These are phyloP conservation scores for Pisolithus orientalis DNA, from an alignment of 768 basidiomycete species.

Conservation along the genomic window DNA sequence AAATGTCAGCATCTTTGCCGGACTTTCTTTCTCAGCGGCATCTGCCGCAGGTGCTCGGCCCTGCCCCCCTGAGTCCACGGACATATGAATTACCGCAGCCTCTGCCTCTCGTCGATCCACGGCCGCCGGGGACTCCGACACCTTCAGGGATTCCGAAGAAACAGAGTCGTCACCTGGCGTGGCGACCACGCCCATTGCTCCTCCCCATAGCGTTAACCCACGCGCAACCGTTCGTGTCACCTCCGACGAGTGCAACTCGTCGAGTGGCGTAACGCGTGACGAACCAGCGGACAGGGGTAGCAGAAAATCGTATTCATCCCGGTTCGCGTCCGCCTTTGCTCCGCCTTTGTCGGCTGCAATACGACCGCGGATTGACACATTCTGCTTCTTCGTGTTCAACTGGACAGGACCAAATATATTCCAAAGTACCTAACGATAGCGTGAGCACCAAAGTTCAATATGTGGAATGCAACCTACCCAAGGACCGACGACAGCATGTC, in stretches of 20 bases:
- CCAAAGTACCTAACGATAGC: slow-evolving; percentile 36
- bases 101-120: no score
- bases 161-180: not conserved
- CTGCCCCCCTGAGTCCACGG: no score
- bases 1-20: slow-evolving; percentile 15
- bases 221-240: slow-evolving; percentile 41
- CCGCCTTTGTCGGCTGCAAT: slow-evolving; percentile 10
- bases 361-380: slow-evolving; percentile 33
- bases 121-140: no score
- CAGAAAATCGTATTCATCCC: slow-evolving; percentile 50
- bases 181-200: not conserved
- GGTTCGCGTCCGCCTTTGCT: slow-evolving; percentile 15
- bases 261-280: slow-evolving; percentile 34
- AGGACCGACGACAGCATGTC: slow-evolving; percentile 45
- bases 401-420: slow-evolving; percentile 36
- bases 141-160: no score
- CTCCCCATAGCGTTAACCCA: slow-evolving; percentile 47
- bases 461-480: slow-evolving; percentile 38
- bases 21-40: slow-evolving; percentile 15
- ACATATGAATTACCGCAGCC: no score
- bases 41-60: no score
- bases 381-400: slow-evolving; percentile 34
- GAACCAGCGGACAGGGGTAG: slow-evolving; percentile 35
- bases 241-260: slow-evolving; percentile 42
- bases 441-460: slow-evolving; percentile 2